phyloP scores from a whole-genome alignment of 768 basidiomycete species.

The Russula sp. region DNA sequence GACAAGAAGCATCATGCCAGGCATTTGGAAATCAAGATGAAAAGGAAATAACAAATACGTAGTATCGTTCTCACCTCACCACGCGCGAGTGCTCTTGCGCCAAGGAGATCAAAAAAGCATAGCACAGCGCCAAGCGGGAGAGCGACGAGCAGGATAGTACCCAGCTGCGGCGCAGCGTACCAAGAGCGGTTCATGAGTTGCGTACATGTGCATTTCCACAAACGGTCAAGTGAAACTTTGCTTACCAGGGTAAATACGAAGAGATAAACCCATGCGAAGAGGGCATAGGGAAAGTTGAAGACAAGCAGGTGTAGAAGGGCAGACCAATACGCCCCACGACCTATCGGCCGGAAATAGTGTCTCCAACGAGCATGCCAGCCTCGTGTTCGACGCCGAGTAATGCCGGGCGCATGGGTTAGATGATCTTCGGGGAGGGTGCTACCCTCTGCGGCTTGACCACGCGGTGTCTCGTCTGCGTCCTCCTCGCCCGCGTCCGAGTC shows the following conservation, averaged over 20 bases:
- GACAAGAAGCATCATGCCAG: background rate
- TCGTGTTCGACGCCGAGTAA: constrained; percentile 3
- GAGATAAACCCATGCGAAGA: constrained; percentile 70
- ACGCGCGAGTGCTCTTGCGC: constrained; percentile 61
- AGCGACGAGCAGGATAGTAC: constrained; percentile 72
- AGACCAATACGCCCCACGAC: constrained; percentile 48
- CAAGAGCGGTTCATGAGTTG: background rate
- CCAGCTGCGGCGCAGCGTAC: constrained; percentile 40
- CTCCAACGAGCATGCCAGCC: constrained; percentile 33
- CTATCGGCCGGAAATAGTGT: constrained; percentile 60
- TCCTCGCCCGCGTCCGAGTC: constrained; percentile 31
- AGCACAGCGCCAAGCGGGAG: constrained; percentile 70
- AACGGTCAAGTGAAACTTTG: constrained; percentile 15
- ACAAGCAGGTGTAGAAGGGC: constrained; percentile 62
- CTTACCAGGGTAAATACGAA: constrained; percentile 77
- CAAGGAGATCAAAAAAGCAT: constrained; percentile 70
- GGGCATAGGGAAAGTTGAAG: constrained; percentile 72
- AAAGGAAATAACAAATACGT: background rate
- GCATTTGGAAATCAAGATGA: background rate
- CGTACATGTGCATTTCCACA: background rate
- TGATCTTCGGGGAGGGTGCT: background rate
- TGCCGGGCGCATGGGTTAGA: constrained; percentile 11
- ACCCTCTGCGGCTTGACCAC: constrained; percentile 2
- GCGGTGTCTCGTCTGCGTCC: constrained; percentile 23
- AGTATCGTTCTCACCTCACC: constrained; percentile 46